Conservation (phyloP, 441 rosid genomes). For the Populus hybrid region DNA sequence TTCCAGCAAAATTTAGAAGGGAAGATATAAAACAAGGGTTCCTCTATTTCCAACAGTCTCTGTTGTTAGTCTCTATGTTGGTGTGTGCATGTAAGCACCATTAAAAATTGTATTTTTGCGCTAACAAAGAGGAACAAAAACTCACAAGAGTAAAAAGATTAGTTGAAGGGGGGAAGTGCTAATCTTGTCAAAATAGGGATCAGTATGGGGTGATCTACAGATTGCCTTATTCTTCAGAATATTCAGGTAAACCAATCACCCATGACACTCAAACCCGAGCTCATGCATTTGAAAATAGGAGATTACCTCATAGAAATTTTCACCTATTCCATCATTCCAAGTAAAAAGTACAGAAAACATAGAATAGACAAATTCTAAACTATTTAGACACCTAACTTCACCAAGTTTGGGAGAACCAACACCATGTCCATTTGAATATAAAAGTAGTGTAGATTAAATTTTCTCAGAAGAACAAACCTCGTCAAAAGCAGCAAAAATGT, state of each 20-base stretch:
- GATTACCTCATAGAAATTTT: background rate
- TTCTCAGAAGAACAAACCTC: constrained; percentile 49
- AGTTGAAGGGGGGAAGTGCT: background rate
- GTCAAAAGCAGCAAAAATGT: constrained; percentile 66
- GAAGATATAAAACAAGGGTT: background rate
- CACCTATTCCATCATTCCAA: background rate
- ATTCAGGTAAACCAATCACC: background rate
- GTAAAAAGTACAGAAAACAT: background rate
- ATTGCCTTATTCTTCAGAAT: background rate
- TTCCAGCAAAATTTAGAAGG: background rate
- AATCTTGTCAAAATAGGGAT: background rate
- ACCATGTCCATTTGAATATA: background rate
- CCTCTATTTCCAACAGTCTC: background rate
- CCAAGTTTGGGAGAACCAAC: background rate
- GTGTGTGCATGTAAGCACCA: background rate
- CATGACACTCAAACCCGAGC: background rate
- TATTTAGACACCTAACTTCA: background rate
- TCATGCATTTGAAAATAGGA: background rate
- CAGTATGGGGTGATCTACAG: background rate
- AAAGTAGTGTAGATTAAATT: background rate
- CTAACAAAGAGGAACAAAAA: background rate
- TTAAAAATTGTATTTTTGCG: background rate
- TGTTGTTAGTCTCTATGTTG: background rate
- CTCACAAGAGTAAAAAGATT: background rate
- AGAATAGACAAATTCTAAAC: background rate